Conservation (phyloP, 2,329 filamentous ascomycete genomes). For the Aspergillus nomiae region DNA sequence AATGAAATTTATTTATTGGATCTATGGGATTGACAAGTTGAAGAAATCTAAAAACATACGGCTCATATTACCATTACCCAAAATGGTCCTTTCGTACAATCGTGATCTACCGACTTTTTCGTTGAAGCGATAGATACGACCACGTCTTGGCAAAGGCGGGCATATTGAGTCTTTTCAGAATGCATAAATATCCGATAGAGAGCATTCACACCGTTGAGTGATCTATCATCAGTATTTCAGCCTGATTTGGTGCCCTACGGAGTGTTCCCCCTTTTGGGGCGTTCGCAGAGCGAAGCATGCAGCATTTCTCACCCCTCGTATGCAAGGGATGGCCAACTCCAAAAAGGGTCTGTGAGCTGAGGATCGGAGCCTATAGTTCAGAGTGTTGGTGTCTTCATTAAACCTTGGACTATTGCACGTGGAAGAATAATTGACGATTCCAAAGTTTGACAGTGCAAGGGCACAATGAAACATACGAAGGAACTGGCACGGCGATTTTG, state of each 20-base stretch:
- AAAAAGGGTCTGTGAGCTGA: neutral
- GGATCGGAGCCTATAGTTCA: neutral
- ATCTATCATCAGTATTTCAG: neutral
- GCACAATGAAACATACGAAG: neutral
- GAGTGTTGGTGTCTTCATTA: neutral
- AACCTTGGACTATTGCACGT: neutral
- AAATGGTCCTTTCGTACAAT: neutral
- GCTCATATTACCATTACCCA: neutral
- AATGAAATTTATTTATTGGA: neutral
- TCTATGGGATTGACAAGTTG: neutral
- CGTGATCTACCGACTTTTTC: neutral
- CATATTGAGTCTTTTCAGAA: neutral
- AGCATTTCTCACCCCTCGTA: neutral
- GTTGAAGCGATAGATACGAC: neutral
- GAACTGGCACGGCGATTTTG: neutral
- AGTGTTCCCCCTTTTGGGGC: neutral
- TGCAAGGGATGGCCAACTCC: neutral
- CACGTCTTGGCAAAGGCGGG: neutral
- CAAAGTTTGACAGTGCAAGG: neutral
- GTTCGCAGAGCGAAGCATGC: neutral
- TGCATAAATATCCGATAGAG: slow-evolving; percentile 1
- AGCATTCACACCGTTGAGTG: too few species aligned
- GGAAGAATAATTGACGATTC: neutral
- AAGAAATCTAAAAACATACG: neutral
- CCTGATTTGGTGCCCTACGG: neutral